Percentiles rank a stretch among this genome's conserved stretches.
Evolutionary conservation across 306 rosid species (phyloP).

Genomic region (Ochetophila trinervis): DNA sequence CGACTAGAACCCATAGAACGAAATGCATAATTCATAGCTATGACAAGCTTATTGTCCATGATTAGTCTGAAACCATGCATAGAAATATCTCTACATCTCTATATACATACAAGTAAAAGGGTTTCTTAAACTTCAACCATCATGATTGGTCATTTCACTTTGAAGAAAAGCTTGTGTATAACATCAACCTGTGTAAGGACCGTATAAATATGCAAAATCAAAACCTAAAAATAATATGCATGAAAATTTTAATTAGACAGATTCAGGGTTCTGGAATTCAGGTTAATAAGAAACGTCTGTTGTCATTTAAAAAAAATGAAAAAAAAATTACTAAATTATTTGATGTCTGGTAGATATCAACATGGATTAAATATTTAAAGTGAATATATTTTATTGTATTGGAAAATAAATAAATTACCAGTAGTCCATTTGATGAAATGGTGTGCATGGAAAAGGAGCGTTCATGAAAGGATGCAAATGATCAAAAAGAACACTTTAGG

Average conservation of each 20-base stretch:
- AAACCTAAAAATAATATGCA: constrained; percentile 19
- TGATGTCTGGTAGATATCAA: not conserved
- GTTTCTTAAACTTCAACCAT: constrained; percentile 18
- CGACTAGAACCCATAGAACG: not conserved
- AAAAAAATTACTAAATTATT: not conserved
- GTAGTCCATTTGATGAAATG: not conserved
- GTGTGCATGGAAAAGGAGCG: not conserved
- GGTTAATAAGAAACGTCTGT: not conserved
- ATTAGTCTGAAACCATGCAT: not conserved
- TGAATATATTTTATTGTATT: too few relatives aligned
- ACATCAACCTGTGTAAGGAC: constrained; percentile 50
- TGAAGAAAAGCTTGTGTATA: constrained; percentile 33
- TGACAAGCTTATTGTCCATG: not conserved
- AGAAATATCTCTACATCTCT: constrained; percentile 14
- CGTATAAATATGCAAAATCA: constrained; percentile 32
- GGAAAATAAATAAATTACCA: not conserved
- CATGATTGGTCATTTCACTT: constrained; percentile 32
- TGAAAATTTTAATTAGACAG: constrained; percentile 10
- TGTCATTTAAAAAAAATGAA: too few relatives aligned
- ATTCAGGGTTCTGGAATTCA: not conserved
- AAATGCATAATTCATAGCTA: not conserved
- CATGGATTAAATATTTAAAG: not conserved
- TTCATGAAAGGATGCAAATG: not conserved
- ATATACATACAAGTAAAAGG: not conserved
- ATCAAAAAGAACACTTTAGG: constrained; percentile 5